Base-by-base conservation (phyloP, 768 basidiomycete genomes). In the Boletus fagicola region DNA sequence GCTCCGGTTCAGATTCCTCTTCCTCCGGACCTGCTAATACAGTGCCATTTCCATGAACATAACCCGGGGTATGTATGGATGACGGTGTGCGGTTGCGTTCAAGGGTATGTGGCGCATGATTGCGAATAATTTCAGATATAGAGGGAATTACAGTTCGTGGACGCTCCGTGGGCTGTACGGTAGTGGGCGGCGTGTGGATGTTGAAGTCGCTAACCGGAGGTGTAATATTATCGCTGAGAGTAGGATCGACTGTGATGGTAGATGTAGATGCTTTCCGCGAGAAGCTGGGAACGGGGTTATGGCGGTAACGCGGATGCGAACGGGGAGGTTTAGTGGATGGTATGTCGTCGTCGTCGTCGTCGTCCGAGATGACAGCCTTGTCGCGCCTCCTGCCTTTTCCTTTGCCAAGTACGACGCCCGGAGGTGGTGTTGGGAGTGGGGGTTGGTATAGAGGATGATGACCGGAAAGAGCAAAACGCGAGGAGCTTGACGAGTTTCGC, bases 81-180 rank as follows among this genome's bases (percentile, higher is more conserved):
- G 74, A 72, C n/a, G 80, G 64, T 31, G 79, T 77, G 39, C 79
- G 77, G n/a, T 78, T 73, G 40, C 81, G 30, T 69, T 71, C 83
- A 49, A 75, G 74, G 62, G 81, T 76, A 22, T 75, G 77, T n/a
- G 89, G 88, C 3, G 86, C 85, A 44, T 93, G 85, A 28, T 82
- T 82, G 30, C 88, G 85, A 58, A 94, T 94, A 58, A 94, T 94
- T 55, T 94, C 92, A 40, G 87, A 88, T 68, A 94, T 94, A 15
- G 90, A 90, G 47, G 92, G 92, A 8, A 85, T 82, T 49, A 87
- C 68, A 20, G 75, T 76, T 70, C 83, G 83, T 67, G 65, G 68
- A 31, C 67, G 72, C 48, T 69, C 67, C 45, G 59, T 50, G 38
- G 59, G 72, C 31, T 63, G 65, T 58, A 65, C 51, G 45, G 49